A percentile compares a stretch with the other conserved stretches of the same genome.
These are phyloP conservation scores for Bipolaris zeicola DNA, from an alignment of 2,329 filamentous ascomycete genomes.

Conservation along the genomic window DNA sequence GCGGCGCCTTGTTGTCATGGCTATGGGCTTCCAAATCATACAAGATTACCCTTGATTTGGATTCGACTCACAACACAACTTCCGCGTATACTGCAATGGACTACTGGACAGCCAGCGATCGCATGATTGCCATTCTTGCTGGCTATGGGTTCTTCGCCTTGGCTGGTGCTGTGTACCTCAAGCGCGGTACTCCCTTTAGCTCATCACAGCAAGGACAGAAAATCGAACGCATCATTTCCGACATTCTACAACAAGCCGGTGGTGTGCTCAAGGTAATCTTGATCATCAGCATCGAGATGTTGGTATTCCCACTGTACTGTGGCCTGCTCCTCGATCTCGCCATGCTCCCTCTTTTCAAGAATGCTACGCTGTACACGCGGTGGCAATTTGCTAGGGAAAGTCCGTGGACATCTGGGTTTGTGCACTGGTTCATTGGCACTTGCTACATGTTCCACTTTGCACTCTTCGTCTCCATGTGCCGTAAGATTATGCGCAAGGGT, in stretches of 20 bases:
- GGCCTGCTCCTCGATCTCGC: constrained; percentile 88
- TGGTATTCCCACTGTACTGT: constrained; percentile 94
- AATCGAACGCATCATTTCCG: constrained; percentile 76
- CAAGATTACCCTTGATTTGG: constrained; percentile 45
- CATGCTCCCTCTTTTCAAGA: constrained; percentile 84
- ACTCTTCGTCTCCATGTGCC: constrained; percentile 97
- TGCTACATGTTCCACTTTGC: constrained; percentile 99
- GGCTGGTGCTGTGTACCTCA: constrained; percentile 78
- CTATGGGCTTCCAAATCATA: constrained; percentile 44
- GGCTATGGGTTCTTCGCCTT: constrained; percentile 81
- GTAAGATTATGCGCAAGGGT: constrained; percentile 93
- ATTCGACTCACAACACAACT: constrained; percentile 29
- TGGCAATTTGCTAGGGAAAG: constrained; percentile 77
- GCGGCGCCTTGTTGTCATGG: constrained; percentile 27
- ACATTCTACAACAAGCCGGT: constrained; percentile 87
- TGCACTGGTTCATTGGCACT: constrained; percentile 98
- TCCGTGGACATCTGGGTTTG: constrained; percentile 89
- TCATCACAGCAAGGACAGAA: constrained; percentile 59
- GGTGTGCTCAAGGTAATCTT: constrained; percentile 97
- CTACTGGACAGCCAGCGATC: constrained; percentile 58
- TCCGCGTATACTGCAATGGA: constrained; percentile 41
- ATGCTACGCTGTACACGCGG: constrained; percentile 76
- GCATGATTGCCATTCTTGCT: constrained; percentile 73
- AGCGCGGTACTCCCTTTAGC: constrained; percentile 72
- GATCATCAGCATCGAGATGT: constrained; percentile 99